Evolutionary conservation across 768 basidiomycete species (phyloP), one percentile per base, ranked within the genome.

Genomic region (Tylopilus felleus): DNA sequence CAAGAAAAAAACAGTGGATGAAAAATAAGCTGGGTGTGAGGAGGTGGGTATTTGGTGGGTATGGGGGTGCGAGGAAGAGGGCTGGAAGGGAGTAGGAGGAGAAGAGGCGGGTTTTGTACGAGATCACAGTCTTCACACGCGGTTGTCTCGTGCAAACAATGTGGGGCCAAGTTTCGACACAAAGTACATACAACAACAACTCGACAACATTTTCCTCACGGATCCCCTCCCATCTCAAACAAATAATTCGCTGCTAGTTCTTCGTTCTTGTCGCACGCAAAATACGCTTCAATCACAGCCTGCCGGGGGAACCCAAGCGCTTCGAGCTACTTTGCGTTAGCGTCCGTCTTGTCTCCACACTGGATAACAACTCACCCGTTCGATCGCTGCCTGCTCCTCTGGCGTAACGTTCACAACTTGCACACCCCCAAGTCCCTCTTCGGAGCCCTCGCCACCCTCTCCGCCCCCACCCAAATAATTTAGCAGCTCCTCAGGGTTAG

Each of bases 211-310:
- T 17, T 25, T 13, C 6, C 31, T 40, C 28, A 59, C 17, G 16
- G 39, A 21, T 80, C 84, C 1, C 23, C 51, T 7, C 4, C n/a
- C 38, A 1, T 9, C 16, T 53, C 94, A 59, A 98, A 95, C 62
- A 98, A 71, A 63, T 86, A 96, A 66, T 97, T 97, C 14, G 96
- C 97, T 9, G 97, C 94, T 19, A 95, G 73, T 66, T 98, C 93
- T 73, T 98, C 97, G 66, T 98, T 93, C 80, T 91, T 93, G 70
- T 93, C 97, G 71, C 95, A 98, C 2, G 86, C 90, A 66, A 96
- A 82, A 72, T 90, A 99, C 1, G 97, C 97, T 71, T 98, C 83
- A 33, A 95, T 73, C n/a, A 79, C 96, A 0, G 76, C 75, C 41
- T 93, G 78, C 38, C 92, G 81, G 17, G 90, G 71, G 71, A 99